phyloP scores from a whole-genome alignment of 2,329 filamentous ascomycete genomes.

The Blastomyces emzantsi region DNA sequence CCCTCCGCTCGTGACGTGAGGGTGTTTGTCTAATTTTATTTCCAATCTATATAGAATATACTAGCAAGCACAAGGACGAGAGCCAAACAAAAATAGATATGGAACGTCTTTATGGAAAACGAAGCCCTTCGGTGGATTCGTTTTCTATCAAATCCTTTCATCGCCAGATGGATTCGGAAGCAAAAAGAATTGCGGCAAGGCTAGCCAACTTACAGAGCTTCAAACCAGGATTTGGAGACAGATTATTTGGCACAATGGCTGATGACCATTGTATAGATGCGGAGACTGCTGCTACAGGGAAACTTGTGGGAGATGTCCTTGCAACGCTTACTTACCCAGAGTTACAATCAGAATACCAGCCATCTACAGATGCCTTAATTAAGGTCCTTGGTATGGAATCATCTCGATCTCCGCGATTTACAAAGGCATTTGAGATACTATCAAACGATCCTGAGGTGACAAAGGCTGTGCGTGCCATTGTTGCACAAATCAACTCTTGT shows the following conservation, averaged over 20 bases:
- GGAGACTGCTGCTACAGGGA: conserved; percentile 7
- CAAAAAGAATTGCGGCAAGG: conserved; percentile 9
- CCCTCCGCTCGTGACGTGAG: background rate
- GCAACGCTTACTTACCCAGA: background rate
- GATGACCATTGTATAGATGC: conserved; percentile 2
- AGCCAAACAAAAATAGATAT: background rate
- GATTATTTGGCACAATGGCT: conserved; percentile 6
- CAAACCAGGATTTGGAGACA: conserved; percentile 10
- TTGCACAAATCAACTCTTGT: conserved; percentile 5
- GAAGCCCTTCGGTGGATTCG: background rate
- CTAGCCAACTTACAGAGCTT: conserved; percentile 6
- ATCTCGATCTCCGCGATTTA: conserved; percentile 8
- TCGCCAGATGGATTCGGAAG: conserved; percentile 3
- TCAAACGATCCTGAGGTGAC: conserved; percentile 8
- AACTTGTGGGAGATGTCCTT: conserved; percentile 10
- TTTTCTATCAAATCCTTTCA: conserved; percentile 5
- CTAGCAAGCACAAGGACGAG: background rate
- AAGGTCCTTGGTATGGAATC: conserved; percentile 8
- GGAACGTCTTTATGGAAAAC: background rate
- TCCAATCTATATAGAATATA: background rate
- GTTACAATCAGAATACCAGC: background rate
- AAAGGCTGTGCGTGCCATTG: conserved; percentile 7
- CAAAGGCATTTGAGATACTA: conserved; percentile 10
- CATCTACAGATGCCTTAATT: conserved; percentile 7
- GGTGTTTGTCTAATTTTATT: conserved; percentile 1